Base-by-base conservation (phyloP, 2,329 filamentous ascomycete species). In the Penicillium occitanis region DNA sequence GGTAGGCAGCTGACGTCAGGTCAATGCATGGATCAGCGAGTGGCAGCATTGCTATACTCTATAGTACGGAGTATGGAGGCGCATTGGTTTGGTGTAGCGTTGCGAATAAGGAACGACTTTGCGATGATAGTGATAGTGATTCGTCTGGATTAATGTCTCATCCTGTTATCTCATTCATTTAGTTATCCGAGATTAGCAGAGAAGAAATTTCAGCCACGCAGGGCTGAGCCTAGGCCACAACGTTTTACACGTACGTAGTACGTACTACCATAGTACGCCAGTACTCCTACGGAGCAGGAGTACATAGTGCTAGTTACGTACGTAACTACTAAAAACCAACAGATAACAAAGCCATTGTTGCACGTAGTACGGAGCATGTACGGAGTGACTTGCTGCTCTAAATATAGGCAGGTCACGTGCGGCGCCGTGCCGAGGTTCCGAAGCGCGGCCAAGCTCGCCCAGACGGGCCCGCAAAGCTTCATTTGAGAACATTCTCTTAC, bases 391-490 rank as follows among this genome's bases (percentile, higher is more conserved):
- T 30, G 7, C 7, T 8, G 42, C 42, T n/a, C 42, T 44, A 44
- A 19, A 44, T 44, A 44, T 44, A 44, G 40, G n/a, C 42, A 13
- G 11, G 13, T 50, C 48, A 50, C 48, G 48, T 50, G 48, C 22
- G 5, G 10, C 1, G 2, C 19, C 46, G 14, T 25, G 46, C 46
- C 46, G 46, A 25, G 19, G 22, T 59, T 55, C 51, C 53, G 53
- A 57, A 14, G n/a, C n/a, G 8, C 53, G 10, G 44, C 28, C 42
- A 50, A 61, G 59, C 59, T 35, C 19, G 28, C 42, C 28, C 30
- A 57, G 42, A 61, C 17, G 58, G 58, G 17, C 17, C 58, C 42
- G 13, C 44, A 61, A 50, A 50, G 59, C 59, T 50, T 50, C 59
- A 48, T 19, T 51, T 17, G 48, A 50, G 46, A 11, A 25, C 44